Base-by-base conservation (phyloP, 2,329 filamentous ascomycete genomes). In the Spiromastix sp. region DNA sequence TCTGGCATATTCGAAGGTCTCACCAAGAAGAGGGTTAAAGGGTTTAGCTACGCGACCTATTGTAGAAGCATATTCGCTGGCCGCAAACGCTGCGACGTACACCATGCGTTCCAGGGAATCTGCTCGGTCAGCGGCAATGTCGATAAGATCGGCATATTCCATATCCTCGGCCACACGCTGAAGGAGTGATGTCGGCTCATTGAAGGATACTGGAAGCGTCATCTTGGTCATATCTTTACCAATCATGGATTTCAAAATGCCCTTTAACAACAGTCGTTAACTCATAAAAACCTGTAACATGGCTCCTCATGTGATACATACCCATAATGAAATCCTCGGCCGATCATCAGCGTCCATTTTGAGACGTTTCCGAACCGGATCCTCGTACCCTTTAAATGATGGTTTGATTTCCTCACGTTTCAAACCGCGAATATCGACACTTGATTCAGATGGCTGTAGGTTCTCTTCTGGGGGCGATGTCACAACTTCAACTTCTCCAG, bases 141-240 rank as follows among this genome's bases (percentile, higher is more conserved):
- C 86, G 20, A 98, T 71, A 5, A 98, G 74, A 48, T 96, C 85
- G 0, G 84, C 83, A 54, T 98, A 98, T 60, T 98, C 91, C 84
- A 98, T 89, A 53, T 98, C 91, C 63, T 98, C 91, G 4, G 85
- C 85, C 28, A 93, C 89, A 55, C 91, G 84, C 59, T 96, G 91
- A 6, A 98, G 72, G 9, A 98, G 68, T 4, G 91, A 96, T 0
- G 91, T 98, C 1, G 91, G 91, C 60, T 98, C 91, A 61, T 98
- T 98, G 68, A 98, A 96, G 1, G 91, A 94, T 2, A 98, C 91
- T 0, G 91, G 91, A 13, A 98, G 67, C 0, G 91, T 96, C 89
- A 98, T 98, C 67, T 93, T 96, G 24, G 91, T 96, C 91, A 98
- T 96, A 55, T 98, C 91, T 59, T 98, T 96, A 44, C 91, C 91